Conservation (phyloP, 2,329 filamentous ascomycete genomes). For the Pyricularia sp. region DNA sequence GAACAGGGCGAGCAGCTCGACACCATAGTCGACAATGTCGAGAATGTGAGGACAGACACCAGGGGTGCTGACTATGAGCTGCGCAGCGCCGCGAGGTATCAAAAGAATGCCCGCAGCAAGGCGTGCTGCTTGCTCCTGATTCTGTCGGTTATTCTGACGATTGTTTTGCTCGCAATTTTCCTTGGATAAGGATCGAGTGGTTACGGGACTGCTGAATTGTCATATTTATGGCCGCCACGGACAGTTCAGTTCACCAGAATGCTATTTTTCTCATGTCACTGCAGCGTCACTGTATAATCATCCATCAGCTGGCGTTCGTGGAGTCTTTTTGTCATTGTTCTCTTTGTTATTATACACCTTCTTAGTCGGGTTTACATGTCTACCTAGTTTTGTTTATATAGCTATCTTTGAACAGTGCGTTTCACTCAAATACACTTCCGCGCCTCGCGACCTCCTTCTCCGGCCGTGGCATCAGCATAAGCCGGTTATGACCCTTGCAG, state of each 20-base stretch:
- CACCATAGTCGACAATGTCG: slow-evolving; percentile 78
- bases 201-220: neutral
- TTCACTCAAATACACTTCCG: neutral
- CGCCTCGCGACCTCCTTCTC: neutral
- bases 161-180: slow-evolving; percentile 78
- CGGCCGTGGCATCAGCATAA: slow-evolving; percentile 6
- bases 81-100: slow-evolving; percentile 74
- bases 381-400: neutral
- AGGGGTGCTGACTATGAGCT: slow-evolving; percentile 77
- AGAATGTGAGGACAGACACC: slow-evolving; percentile 69
- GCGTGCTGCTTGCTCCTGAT: slow-evolving; percentile 86
- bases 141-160: slow-evolving; percentile 73
- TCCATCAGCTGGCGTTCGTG: neutral
- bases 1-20: slow-evolving; percentile 87
- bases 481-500: slow-evolving; percentile 10
- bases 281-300: neutral
- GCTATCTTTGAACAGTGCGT: neutral
- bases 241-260: neutral
- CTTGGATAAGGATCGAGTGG: slow-evolving; percentile 40
- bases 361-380: neutral
- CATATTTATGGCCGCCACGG: neutral
- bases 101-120: slow-evolving; percentile 91
- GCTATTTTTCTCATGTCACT: neutral
- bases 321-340: neutral
- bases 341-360: neutral